Percentiles rank a stretch among this genome's conserved stretches.
Conservation (phyloP, 192 early-diverging fungal genomes). For the Coemansia asiatica region DNA sequence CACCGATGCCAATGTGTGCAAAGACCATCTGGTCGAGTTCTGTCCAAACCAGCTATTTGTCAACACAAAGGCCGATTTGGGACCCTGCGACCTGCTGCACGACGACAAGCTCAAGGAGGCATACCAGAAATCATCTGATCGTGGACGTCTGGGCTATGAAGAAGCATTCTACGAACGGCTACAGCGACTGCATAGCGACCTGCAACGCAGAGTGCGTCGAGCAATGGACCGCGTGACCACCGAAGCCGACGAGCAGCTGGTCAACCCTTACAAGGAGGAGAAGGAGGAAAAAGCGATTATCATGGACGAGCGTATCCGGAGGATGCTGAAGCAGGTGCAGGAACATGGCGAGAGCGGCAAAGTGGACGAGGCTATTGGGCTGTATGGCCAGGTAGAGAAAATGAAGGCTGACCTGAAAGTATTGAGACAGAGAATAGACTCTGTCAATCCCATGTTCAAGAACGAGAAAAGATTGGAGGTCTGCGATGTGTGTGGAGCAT, state of each 20-base stretch:
- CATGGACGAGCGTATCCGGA: constrained; percentile 77
- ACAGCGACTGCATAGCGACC: constrained; percentile 63
- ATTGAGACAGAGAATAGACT: constrained; percentile 59
- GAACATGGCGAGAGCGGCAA: constrained; percentile 73
- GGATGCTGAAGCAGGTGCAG: constrained; percentile 63
- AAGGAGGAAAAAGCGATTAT: constrained; percentile 79
- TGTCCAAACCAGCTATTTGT: constrained; percentile 82
- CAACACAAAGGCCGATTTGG: constrained; percentile 83
- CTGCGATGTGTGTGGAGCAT: constrained; percentile 82
- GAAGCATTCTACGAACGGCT: constrained; percentile 68
- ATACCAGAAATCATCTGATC: constrained; percentile 62
- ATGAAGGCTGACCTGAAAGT: constrained; percentile 63
- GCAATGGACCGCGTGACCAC: constrained; percentile 68
- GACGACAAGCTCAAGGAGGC: constrained; percentile 73
- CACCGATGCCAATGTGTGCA: constrained; percentile 61
- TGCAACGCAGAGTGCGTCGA: constrained; percentile 70
- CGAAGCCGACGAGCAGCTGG: constrained; percentile 64
- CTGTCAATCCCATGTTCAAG: constrained; percentile 63
- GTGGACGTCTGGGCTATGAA: constrained; percentile 71
- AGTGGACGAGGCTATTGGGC: constrained; percentile 68
- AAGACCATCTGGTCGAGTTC: constrained; percentile 77
- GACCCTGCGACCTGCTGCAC: constrained; percentile 73
- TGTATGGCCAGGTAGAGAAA: constrained; percentile 67
- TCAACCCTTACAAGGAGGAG: constrained; percentile 70
- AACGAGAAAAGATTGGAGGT: constrained; percentile 76